These are phyloP conservation scores for Ganoderma sp. DNA, from an alignment of 1,284 basidiomycete species.

Conservation along the genomic window DNA sequence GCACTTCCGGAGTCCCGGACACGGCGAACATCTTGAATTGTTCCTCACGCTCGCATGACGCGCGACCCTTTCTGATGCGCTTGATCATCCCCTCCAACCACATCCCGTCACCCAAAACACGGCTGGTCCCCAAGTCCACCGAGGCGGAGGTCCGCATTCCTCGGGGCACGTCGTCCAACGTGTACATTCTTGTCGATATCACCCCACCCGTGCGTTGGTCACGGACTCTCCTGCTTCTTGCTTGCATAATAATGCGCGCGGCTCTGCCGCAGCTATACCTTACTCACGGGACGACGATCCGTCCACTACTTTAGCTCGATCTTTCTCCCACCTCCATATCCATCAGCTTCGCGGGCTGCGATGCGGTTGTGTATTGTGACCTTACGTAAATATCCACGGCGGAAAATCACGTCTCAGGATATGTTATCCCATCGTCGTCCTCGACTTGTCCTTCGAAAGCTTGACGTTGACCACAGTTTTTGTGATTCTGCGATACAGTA, in stretches of 20 bases:
- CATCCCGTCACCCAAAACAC: constrained; percentile 7
- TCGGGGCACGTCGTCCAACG: not conserved
- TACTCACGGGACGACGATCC: constrained; percentile 3
- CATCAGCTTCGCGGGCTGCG: constrained; percentile 2
- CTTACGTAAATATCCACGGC: not conserved
- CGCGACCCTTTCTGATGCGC: constrained; percentile 5
- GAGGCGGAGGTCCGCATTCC: not conserved
- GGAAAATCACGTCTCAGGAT: not conserved
- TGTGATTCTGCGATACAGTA: not conserved
- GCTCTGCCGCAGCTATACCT: not conserved
- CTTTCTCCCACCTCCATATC: constrained; percentile 4
- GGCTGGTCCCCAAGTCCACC: constrained; percentile 6
- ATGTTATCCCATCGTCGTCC: not conserved
- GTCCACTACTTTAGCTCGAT: not conserved
- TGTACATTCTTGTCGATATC: not conserved
- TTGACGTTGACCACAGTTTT: not conserved
- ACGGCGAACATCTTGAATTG: not conserved
- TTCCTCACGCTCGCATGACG: constrained; percentile 8
- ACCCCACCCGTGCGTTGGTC: not conserved
- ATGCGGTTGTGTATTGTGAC: not conserved
- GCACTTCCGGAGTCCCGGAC: constrained; percentile 4
- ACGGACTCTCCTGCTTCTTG: not conserved
- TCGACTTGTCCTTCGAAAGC: not conserved
- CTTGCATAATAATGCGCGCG: constrained; percentile 2
- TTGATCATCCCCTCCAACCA: not conserved